phyloP scores from a whole-genome alignment of 2,329 filamentous ascomycete species.

The Grosmannia penicillata region DNA sequence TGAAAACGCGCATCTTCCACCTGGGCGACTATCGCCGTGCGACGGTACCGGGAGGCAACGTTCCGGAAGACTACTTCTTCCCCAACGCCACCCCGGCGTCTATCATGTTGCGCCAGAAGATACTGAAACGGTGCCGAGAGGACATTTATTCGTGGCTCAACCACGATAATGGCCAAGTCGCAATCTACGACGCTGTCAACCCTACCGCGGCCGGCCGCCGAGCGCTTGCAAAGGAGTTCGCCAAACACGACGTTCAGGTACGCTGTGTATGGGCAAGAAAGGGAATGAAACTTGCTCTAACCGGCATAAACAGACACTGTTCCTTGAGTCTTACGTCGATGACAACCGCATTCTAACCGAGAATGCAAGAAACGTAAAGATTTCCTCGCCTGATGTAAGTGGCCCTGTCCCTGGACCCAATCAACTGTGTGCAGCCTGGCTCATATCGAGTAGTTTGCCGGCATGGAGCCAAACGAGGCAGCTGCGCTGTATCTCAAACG shows the following conservation, averaged over 20 bases:
- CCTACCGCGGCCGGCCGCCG: conserved; percentile 69
- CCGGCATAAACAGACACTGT: conserved; percentile 88
- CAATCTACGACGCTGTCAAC: conserved; percentile 97
- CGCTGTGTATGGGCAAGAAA: neutral
- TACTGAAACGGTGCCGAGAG: conserved; percentile 90
- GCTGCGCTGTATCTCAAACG: conserved; percentile 81
- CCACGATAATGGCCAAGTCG: conserved; percentile 93
- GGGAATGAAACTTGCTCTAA: too few relatives aligned
- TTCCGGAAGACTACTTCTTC: conserved; percentile 96
- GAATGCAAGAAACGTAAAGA: conserved; percentile 94
- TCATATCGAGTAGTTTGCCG: conserved; percentile 48
- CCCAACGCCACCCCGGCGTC: conserved; percentile 85
- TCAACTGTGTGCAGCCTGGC: neutral
- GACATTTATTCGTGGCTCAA: conserved; percentile 96
- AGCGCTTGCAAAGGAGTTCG: conserved; percentile 84
- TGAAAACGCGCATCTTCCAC: conserved; percentile 97
- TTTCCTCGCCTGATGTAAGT: conserved; percentile 82
- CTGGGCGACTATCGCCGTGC: conserved; percentile 91
- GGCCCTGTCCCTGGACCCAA: neutral
- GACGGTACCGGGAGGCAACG: conserved; percentile 69
- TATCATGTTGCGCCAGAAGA: conserved; percentile 90
- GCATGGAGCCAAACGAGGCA: conserved; percentile 84
- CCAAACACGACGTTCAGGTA: conserved; percentile 90
- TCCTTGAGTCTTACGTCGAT: conserved; percentile 91
- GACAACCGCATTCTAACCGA: conserved; percentile 89